phyloP scores from a whole-genome alignment of 2,329 filamentous ascomycete genomes.

The Exophiala spinifera region DNA sequence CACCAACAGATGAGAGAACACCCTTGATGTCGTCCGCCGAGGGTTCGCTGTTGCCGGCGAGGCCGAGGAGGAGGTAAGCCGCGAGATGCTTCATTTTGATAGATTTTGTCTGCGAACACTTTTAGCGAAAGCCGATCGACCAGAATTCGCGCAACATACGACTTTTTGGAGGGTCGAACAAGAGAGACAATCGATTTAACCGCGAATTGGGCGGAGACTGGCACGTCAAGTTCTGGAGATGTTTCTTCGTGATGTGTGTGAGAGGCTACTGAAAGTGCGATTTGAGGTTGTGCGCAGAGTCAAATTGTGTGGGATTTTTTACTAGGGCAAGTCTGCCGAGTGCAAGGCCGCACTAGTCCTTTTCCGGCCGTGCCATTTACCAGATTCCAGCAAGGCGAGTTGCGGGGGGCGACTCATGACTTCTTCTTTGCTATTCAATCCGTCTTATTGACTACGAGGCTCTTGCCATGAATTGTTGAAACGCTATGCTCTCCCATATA shows the following conservation, averaged over 20 bases:
- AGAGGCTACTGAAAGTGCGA: not conserved
- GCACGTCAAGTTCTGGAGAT: constrained; percentile 80
- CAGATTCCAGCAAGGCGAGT: not conserved
- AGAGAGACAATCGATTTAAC: constrained; percentile 98
- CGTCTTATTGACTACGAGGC: not conserved
- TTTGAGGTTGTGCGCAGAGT: constrained; percentile 18
- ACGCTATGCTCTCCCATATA: not conserved
- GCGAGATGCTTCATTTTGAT: constrained; percentile 99
- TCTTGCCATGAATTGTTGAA: not conserved
- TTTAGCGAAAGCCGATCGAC: not conserved
- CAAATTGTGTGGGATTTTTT: constrained; percentile 29
- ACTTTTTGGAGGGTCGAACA: constrained; percentile 42
- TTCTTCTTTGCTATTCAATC: constrained; percentile 1
- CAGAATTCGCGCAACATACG: not conserved
- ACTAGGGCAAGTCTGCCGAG: constrained; percentile 16
- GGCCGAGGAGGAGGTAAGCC: constrained; percentile 94
- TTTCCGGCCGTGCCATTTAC: constrained; percentile 8
- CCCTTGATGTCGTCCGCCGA: constrained; percentile 80
- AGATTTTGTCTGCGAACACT: constrained; percentile 23
- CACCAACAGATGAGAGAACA: constrained; percentile 89
- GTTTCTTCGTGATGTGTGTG: constrained; percentile 35
- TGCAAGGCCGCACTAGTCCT: constrained; percentile 3
- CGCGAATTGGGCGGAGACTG: constrained; percentile 97
- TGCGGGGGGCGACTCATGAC: constrained; percentile 7
- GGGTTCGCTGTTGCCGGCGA: constrained; percentile 88